These are phyloP conservation scores for Prosopis cineraria DNA, from an alignment of 306 rosid genomes.

Conservation along the genomic window DNA sequence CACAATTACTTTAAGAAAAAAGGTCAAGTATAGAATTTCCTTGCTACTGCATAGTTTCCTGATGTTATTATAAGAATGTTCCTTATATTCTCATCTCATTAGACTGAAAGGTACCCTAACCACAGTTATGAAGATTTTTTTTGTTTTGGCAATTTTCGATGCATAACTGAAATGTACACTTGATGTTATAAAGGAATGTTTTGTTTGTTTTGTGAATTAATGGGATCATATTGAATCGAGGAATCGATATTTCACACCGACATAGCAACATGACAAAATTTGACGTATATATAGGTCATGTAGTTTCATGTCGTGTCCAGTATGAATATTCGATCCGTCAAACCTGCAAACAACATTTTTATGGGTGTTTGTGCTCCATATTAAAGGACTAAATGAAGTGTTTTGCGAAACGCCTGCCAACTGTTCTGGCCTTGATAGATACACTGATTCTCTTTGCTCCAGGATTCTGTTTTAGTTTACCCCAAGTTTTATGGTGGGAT, in stretches of 20 bases:
- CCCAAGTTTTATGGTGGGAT: neutral
- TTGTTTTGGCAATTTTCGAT: neutral
- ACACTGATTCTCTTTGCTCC: neutral
- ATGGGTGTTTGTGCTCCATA: neutral
- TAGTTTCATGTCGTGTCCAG: neutral
- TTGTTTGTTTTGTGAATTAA: neutral
- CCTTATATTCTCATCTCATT: neutral
- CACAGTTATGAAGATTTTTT: neutral
- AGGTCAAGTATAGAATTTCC: neutral
- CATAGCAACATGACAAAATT: neutral
- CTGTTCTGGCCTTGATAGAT: conserved; percentile 22
- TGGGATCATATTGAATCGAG: neutral
- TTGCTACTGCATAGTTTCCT: neutral
- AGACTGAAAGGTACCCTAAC: conserved; percentile 1
- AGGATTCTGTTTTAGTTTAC: neutral
- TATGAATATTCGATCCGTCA: neutral
- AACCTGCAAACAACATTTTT: neutral
- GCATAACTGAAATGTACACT: conserved; percentile 9
- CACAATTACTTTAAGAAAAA: conserved; percentile 8
- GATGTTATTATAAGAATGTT: neutral
- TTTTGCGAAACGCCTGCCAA: conserved; percentile 1
- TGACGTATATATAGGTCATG: neutral
- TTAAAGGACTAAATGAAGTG: neutral
- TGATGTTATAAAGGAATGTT: neutral
- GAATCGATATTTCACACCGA: neutral